Evolutionary conservation across 106 monocot genomes (phyloP).

Genomic region (Dendrobium chrysotoxum): DNA sequence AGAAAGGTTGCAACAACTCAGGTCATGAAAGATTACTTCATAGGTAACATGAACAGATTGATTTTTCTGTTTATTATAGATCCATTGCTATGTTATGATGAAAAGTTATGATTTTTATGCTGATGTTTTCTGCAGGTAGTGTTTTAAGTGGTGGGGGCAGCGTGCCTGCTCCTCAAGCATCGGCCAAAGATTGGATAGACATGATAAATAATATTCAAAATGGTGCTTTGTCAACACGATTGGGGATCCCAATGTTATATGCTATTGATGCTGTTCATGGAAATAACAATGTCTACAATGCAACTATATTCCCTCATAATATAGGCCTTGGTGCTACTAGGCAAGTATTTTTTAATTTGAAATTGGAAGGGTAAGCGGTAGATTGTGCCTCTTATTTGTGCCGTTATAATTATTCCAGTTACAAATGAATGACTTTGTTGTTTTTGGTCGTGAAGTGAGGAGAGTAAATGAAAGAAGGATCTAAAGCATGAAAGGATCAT

Average conservation of each 20-base stretch:
- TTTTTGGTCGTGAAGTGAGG: too few relatives aligned
- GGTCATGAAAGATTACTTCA: constrained; percentile 37
- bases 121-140: constrained; percentile 38
- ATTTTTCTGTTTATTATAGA: background rate
- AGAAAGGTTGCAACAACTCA: constrained; percentile 23
- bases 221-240: constrained; percentile 38
- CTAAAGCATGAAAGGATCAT: too few relatives aligned
- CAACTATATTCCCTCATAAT: constrained; percentile 76
- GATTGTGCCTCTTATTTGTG: background rate
- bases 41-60: constrained; percentile 22
- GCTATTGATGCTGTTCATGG: constrained; percentile 87
- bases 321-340: constrained; percentile 63
- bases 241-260: constrained; percentile 73
- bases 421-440: too few relatives aligned
- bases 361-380: background rate
- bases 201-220: constrained; percentile 54
- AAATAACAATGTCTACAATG: constrained; percentile 57
- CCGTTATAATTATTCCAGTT: too few relatives aligned
- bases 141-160: constrained; percentile 66
- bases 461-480: too few relatives aligned
- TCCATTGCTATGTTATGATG: background rate
- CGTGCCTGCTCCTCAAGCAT: constrained; percentile 39
- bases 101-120: background rate
- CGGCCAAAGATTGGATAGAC: constrained; percentile 39
- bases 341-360: constrained; percentile 14